Evolutionary conservation across 768 basidiomycete species (phyloP).

Genomic region (Lactarius deliciosus): DNA sequence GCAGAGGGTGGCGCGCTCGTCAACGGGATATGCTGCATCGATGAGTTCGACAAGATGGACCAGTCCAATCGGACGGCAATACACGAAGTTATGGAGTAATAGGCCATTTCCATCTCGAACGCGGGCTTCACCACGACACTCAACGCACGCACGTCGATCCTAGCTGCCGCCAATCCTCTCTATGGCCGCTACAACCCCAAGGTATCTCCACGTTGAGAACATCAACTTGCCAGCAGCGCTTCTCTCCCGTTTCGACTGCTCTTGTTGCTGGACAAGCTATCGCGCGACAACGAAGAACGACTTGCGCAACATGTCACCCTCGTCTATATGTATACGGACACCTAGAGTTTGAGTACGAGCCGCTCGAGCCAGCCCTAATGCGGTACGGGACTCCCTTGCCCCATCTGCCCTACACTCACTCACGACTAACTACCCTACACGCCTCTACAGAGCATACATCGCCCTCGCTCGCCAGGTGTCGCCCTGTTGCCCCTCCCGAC

Average conservation of each 20-base stretch:
- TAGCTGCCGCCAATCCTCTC: constrained; percentile 96
- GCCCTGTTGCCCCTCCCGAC: constrained; percentile 82
- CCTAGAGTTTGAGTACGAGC: constrained; percentile 79
- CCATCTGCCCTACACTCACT: neutral
- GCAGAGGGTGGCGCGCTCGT: constrained; percentile 99
- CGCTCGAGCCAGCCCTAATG: constrained; percentile 85
- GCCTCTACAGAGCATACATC: constrained; percentile 77
- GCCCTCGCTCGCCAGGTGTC: constrained; percentile 80
- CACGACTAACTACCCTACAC: constrained; percentile 18
- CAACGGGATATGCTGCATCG: constrained; percentile 99
- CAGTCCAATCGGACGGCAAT: constrained; percentile 96
- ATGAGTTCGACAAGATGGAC: constrained; percentile 99
- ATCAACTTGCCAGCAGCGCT: constrained; percentile 98
- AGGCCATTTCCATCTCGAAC: constrained; percentile 99
- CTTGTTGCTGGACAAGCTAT: constrained; percentile 94
- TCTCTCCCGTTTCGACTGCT: constrained; percentile 97
- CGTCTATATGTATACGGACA: constrained; percentile 95
- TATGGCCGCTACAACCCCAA: constrained; percentile 99
- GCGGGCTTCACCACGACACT: constrained; percentile 98
- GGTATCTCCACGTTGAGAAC: constrained; percentile 95
- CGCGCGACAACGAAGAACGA: constrained; percentile 91
- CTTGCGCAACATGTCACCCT: constrained; percentile 96
- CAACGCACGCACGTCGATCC: constrained; percentile 95
- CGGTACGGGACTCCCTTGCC: constrained; percentile 51
- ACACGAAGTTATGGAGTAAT: constrained; percentile 99